Conservation (phyloP, 768 basidiomycete species). For the Hygrophoropsis aurantiaca region DNA sequence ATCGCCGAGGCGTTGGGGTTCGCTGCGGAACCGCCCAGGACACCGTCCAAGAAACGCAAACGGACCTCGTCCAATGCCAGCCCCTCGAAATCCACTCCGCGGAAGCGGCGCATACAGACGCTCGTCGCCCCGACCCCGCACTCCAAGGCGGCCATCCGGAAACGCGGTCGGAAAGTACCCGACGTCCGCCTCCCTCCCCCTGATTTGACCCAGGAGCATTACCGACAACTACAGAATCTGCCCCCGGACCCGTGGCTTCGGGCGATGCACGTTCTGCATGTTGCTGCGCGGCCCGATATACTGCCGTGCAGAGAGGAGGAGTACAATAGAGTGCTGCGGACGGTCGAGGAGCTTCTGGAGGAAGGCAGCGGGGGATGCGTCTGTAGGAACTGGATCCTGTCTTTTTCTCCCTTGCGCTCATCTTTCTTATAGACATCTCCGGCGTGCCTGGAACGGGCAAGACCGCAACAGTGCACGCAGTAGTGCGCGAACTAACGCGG, state of each 20-base stretch:
- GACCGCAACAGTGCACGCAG: slow-evolving; percentile 95
- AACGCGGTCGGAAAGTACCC: slow-evolving; percentile 30
- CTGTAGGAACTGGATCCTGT: slow-evolving; percentile 53
- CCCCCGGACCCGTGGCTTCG: slow-evolving; percentile 81
- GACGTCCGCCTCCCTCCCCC: slow-evolving; percentile 34
- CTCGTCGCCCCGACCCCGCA: slow-evolving; percentile 71
- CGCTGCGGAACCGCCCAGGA: slow-evolving; percentile 38
- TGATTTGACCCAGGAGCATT: slow-evolving; percentile 33
- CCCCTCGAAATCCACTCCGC: slow-evolving; percentile 33
- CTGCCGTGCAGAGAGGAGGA: slow-evolving; percentile 90
- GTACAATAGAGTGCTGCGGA: slow-evolving; percentile 70
- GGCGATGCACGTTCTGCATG: slow-evolving; percentile 89
- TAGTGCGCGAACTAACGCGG: slow-evolving; percentile 84
- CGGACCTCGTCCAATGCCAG: slow-evolving; percentile 21
- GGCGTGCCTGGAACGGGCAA: slow-evolving; percentile 99
- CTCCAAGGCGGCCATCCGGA: slow-evolving; percentile 65
- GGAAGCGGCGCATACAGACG: slow-evolving; percentile 35
- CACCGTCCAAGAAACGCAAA: slow-evolving; percentile 57
- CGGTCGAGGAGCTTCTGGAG: slow-evolving; percentile 83
- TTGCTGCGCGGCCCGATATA: slow-evolving; percentile 86
- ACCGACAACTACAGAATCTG: slow-evolving; percentile 47
- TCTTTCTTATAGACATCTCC: slow-evolving; percentile 71
- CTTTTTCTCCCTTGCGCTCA: slow-evolving; percentile 4
- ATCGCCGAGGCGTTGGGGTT: slow-evolving; percentile 26
- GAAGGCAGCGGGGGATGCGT: slow-evolving; percentile 95